phyloP scores from a whole-genome alignment of 148 eudicot species.

The Chenopodium album region DNA sequence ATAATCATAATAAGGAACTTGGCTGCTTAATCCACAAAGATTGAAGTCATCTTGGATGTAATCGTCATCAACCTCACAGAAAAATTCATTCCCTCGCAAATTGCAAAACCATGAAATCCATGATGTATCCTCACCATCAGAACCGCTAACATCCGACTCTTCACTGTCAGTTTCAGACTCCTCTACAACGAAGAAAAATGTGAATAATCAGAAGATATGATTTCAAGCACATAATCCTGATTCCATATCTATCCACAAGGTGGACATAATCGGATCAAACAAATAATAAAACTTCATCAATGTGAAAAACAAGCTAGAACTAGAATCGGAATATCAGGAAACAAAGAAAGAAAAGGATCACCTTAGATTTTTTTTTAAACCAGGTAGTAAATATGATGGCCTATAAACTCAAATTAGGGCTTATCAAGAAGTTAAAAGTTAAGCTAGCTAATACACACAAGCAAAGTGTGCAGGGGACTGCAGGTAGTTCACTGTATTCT shows the following conservation, averaged over 20 bases:
- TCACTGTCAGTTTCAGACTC: slow-evolving; percentile 73
- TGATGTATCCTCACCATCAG: slow-evolving; percentile 70
- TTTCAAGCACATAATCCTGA: slow-evolving; percentile 9
- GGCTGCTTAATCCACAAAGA: slow-evolving; percentile 72
- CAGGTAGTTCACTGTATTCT: neutral
- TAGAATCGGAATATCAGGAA: slow-evolving; percentile 2
- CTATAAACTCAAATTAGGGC: neutral
- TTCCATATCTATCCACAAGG: slow-evolving; percentile 11
- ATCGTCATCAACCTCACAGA: slow-evolving; percentile 75
- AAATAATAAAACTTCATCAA: neutral
- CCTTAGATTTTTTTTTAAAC: too few relatives aligned
- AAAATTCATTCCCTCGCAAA: slow-evolving; percentile 68
- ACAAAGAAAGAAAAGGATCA: neutral
- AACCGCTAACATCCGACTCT: slow-evolving; percentile 69
- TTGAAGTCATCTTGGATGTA: slow-evolving; percentile 80
- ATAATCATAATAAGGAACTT: slow-evolving; percentile 69
- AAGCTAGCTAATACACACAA: neutral
- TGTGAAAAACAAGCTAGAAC: neutral
- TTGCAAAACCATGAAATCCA: slow-evolving; percentile 84
- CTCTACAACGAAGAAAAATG: slow-evolving; percentile 39
- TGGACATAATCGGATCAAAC: neutral
- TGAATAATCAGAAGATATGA: slow-evolving; percentile 14
- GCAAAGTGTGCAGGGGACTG: too few relatives aligned
- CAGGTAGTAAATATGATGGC: too few relatives aligned
- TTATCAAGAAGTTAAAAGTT: neutral